phyloP scores from a whole-genome alignment of 495 filamentous ascomycete species.

The Penicillium riverlandense region DNA sequence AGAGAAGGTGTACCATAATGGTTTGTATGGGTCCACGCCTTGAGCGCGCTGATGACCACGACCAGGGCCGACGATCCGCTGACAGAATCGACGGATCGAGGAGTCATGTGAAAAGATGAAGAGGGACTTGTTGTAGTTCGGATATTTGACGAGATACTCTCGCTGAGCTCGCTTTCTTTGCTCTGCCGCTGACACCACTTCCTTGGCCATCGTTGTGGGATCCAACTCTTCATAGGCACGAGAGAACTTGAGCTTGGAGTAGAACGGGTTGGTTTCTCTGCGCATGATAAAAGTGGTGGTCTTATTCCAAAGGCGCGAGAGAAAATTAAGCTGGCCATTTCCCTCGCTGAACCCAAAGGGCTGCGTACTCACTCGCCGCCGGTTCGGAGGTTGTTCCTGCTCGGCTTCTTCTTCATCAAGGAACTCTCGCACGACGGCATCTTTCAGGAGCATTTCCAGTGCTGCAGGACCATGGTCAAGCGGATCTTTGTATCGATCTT shows the following conservation, averaged over 20 bases:
- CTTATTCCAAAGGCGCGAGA: slow-evolving; percentile 52
- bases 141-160: slow-evolving; percentile 81
- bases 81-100: slow-evolving; percentile 72
- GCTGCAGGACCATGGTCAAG: slow-evolving; percentile 82
- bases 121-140: slow-evolving; percentile 86
- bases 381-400: slow-evolving; percentile 14
- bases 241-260: slow-evolving; percentile 70
- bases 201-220: slow-evolving; percentile 76
- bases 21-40: slow-evolving; percentile 77
- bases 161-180: slow-evolving; percentile 80
- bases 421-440: slow-evolving; percentile 89
- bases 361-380: slow-evolving; percentile 18
- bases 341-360: slow-evolving; percentile 19
- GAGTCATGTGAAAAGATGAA: slow-evolving; percentile 78
- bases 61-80: slow-evolving; percentile 86
- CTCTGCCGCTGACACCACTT: slow-evolving; percentile 77
- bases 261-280: slow-evolving; percentile 90
- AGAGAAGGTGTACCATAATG: slow-evolving; percentile 88
- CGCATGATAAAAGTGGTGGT: slow-evolving; percentile 46
- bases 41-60: slow-evolving; percentile 79
- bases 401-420: slow-evolving; percentile 62
- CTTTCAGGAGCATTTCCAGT: slow-evolving; percentile 91
- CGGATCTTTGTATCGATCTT: slow-evolving; percentile 63
- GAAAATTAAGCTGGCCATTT: slow-evolving; percentile 41
- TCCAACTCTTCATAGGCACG: slow-evolving; percentile 70